A percentile compares a stretch with the other conserved stretches of the same genome.
These are phyloP conservation scores for Eutrema salsugineum DNA, from an alignment of 441 rosid genomes.

Conservation along the genomic window DNA sequence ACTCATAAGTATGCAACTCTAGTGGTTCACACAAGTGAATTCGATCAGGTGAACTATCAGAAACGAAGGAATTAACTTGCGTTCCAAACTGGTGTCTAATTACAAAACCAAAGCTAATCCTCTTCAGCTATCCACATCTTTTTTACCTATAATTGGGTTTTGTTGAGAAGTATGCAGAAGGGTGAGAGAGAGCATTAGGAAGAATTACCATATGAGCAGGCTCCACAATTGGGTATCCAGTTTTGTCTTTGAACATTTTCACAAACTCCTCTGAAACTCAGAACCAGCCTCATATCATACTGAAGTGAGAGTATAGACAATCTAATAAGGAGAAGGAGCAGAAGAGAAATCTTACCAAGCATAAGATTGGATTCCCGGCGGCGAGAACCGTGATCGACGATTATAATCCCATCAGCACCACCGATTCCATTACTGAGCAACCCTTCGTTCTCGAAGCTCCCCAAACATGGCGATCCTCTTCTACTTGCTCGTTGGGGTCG, in stretches of 20 bases:
- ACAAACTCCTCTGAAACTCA: constrained; percentile 82
- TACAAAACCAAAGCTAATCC: background rate
- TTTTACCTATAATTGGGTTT: background rate
- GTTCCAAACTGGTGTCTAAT: background rate
- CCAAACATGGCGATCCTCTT: constrained; percentile 13
- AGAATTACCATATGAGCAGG: constrained; percentile 91
- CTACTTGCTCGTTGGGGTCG: constrained; percentile 14
- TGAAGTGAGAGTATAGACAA: background rate
- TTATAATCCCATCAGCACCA: constrained; percentile 66
- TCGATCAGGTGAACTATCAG: background rate
- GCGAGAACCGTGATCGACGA: constrained; percentile 94
- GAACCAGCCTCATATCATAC: background rate
- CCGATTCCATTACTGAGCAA: constrained; percentile 36
- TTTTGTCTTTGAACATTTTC: constrained; percentile 67
- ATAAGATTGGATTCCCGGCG: constrained; percentile 84
- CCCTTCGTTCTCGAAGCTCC: constrained; percentile 34
- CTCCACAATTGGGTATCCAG: constrained; percentile 74
- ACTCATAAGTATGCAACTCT: background rate
- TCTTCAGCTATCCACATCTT: background rate
- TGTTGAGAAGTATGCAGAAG: background rate
- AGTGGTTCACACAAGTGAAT: background rate
- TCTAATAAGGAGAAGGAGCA: background rate
- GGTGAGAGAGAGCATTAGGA: background rate
- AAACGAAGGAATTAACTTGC: background rate
- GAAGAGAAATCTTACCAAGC: constrained; percentile 53